Evolutionary conservation across 2,329 filamentous ascomycete species (phyloP), one percentile per base, ranked within the genome.

Genomic region (Colletotrichum spinosum): DNA sequence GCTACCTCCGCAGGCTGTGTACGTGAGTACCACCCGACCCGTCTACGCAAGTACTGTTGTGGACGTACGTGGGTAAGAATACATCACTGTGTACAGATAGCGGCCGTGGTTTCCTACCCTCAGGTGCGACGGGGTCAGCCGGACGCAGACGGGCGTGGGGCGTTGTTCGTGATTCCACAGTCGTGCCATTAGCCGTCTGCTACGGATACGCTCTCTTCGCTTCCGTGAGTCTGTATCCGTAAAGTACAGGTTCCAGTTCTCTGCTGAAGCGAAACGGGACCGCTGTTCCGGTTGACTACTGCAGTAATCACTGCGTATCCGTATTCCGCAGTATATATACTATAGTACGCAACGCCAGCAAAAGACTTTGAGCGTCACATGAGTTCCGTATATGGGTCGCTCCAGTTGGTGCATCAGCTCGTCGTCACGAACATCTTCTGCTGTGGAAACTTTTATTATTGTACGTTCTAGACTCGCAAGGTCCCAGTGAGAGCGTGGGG

Each of bases 111-210:
- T 53, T 55, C 49, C 50, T 53, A 33, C 44, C 17, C 44, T 53
- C 55, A 12, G 56, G 56, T 60, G 13, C 42, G 17, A 55, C 38
- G 56, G 56, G 37, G 50, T 15, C 44, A 39, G 13, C 37, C 37
- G 15, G 10, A 34, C 17, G 44, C 13, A 33, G 39, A 41, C 33
- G 48, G 50, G 25, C 25, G 25, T 25, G 25, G 42, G 51, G 50
- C 11, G 38, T 17, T 38, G 48, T 56, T 56, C 34, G 42, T 34
- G 37, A 50, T 50, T 58, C 37, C 55, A 58, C 56, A 65, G 51
- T 51, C 50, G 51, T 60, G 56, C 56, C 56, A 55, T 58, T 15
- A 37, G 33, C 45, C 44, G 45, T 44, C 61, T 38, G 51, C 55
- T 34, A 38, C 25, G 25, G 25, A 25, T 25, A 25, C 25, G 11